phyloP scores from a whole-genome alignment of 2,329 filamentous ascomycete genomes.

The Fusarium penzigii region DNA sequence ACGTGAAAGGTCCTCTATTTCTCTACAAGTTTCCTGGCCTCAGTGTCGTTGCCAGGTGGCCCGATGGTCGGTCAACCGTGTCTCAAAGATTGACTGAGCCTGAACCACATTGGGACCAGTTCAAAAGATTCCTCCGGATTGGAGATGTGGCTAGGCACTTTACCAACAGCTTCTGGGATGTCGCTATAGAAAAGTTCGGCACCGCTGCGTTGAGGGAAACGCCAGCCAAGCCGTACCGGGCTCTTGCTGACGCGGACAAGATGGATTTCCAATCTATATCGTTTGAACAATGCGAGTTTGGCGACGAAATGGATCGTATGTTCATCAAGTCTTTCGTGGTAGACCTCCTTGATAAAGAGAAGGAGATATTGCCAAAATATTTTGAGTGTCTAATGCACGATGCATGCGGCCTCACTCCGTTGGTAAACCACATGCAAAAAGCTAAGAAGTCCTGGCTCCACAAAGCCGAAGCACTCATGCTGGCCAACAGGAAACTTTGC shows the following conservation, averaged over 20 bases:
- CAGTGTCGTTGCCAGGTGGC: not conserved
- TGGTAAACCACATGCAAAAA: too few relatives aligned
- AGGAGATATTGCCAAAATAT: too few relatives aligned
- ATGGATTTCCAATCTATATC: not conserved
- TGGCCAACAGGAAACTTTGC: not conserved
- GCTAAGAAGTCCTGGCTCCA: not conserved
- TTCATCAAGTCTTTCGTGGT: too few relatives aligned
- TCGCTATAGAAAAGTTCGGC: conserved; percentile 26
- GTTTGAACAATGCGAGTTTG: too few relatives aligned
- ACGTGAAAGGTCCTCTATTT: conserved; percentile 8
- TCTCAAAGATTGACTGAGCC: not conserved
- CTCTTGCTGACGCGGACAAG: conserved; percentile 15
- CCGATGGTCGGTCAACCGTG: not conserved
- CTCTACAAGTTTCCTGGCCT: conserved; percentile 17
- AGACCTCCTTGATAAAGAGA: too few relatives aligned
- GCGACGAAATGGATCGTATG: too few relatives aligned
- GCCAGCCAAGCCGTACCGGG: conserved; percentile 19
- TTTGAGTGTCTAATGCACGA: too few relatives aligned
- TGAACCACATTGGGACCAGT: not conserved
- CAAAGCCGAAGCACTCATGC: not conserved
- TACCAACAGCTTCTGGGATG: conserved; percentile 28
- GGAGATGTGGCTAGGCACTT: conserved; percentile 21
- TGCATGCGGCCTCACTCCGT: too few relatives aligned
- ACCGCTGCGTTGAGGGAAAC: conserved; percentile 19
- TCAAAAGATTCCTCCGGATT: conserved; percentile 15